Base-by-base conservation (phyloP, 2,329 filamentous ascomycete genomes). In the Ophiocordyceps robertsii region DNA sequence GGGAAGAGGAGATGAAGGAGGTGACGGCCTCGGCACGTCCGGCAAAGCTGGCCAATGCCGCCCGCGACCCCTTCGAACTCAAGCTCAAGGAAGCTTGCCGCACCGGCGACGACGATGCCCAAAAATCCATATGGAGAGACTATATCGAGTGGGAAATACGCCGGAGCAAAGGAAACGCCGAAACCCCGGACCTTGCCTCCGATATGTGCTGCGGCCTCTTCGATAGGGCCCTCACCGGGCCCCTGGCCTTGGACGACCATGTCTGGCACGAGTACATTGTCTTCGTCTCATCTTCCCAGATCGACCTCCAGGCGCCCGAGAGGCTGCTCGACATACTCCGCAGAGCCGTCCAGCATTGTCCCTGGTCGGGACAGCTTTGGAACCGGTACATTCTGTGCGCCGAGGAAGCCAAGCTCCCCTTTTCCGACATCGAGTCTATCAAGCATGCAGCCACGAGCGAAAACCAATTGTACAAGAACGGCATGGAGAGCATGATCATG, bases 381-480 rank as follows among this genome's bases (percentile, higher is more conserved):
- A 85, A 86, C 7, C 80, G 90, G 50, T 89, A 89, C 49, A 82
- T 98, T 24, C 65, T 95, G 41, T 82, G 80, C 17, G 84, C 87
- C 4, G 92, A 96, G 62, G 77, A 85, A 38, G 82, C 85, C 46
- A 75, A 76, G 30, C 74, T 81, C 48, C 71, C 82, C 0, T 95
- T 94, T 53, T 70, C 81, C 21, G 82, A 85, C 40, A 85, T 96
- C 41, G 86, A 93, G 53, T 73, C 80, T 35, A 88, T 95, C 59
- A 98, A 98, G 62, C 87, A 95, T 60, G 80, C 81, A 37, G 92
- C 92, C 7, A 96, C 89, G 0, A 86, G 82, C 55, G 87, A 86
- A 21, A 82, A 87, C 9, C 71, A 93, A 36, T 70, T 96, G 6
- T 88, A 94, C 57, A 80, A 84, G 48, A 80, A 87, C 47, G 89